These are phyloP conservation scores for Penicillium sp. DNA, from an alignment of 2,329 filamentous ascomycete species.

Conservation along the genomic window DNA sequence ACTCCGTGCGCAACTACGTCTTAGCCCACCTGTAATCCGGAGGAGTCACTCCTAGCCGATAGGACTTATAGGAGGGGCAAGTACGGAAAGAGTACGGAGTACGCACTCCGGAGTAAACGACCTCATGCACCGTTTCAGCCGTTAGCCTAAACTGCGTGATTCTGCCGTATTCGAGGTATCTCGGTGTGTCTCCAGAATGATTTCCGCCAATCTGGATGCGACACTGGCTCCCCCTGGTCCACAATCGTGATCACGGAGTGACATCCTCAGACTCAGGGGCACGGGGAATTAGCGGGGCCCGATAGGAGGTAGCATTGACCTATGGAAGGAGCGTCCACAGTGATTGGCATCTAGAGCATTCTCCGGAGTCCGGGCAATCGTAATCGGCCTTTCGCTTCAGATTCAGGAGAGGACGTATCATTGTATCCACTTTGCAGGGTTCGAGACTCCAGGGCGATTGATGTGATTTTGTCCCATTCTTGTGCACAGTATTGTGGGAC, in stretches of 20 bases:
- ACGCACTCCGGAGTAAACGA: no score
- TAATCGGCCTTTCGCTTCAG: background rate
- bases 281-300: constrained; percentile 9
- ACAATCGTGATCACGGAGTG: background rate
- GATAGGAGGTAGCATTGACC: background rate
- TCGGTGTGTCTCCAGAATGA: background rate
- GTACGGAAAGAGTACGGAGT: background rate
- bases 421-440: constrained; percentile 3
- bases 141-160: background rate
- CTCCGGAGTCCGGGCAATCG: constrained; percentile 3
- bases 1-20: background rate
- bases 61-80: background rate
- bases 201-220: constrained; percentile 4
- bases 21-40: background rate
- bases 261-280: constrained; percentile 4
- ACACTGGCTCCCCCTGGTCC: background rate
- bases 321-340: background rate
- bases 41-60: background rate
- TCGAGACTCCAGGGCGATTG: constrained; percentile 2
- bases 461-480: background rate
- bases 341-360: constrained; percentile 6
- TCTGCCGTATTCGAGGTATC: background rate
- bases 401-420: constrained; percentile 1
- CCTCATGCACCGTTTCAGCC: background rate
- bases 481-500: background rate